Evolutionary conservation across 306 rosid species (phyloP), one percentile per base, ranked within the genome.

Genomic region (Hylodesmum podocarpum): DNA sequence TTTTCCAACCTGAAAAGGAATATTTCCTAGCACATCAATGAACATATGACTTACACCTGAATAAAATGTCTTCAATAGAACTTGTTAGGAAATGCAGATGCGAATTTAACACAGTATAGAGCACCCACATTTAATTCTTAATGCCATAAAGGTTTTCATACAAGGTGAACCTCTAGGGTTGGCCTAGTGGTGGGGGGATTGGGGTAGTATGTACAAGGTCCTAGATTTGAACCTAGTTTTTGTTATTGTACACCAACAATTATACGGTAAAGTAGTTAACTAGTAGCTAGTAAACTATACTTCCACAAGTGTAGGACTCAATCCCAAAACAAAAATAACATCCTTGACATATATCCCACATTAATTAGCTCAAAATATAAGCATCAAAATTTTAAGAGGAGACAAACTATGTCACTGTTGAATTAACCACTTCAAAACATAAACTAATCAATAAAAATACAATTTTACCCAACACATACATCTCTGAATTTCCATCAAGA

Each of bases 401-500:
- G 36, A 50, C 49, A 19, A 71, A 47, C 51, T 24, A 51, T 44
- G 46, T 40, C 67, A 62, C 43, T 8, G 33, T 40, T 70, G 27
- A 65, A 77, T 40, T 31, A 34, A 66, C 47, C 33, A 43, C 31
- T 31, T 34, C 6, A 65, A 49, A 78, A 27, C 36, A 69, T 50
- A 73, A 54, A 62, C 8, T 22, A 28, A 21, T 18, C 34, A 55
- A 65, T 78, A 40, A 37, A 53, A 41, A 53, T 47, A 69, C 31
- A 54, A 53, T 73, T 71, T 62, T 51, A 78, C 37, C 64, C 66
- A 70, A 28, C 49, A 88, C 93, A 71, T 73, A 95, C 99, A 82
- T 92, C 80, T 79, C 96, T 7, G 86, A 62, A 81, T 78, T 83
- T 67, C 91, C 91, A 39, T 88, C 87, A 73, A 89, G 87, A 68